Conservation (phyloP, 345 rosid species). For the Luvunga scandens region DNA sequence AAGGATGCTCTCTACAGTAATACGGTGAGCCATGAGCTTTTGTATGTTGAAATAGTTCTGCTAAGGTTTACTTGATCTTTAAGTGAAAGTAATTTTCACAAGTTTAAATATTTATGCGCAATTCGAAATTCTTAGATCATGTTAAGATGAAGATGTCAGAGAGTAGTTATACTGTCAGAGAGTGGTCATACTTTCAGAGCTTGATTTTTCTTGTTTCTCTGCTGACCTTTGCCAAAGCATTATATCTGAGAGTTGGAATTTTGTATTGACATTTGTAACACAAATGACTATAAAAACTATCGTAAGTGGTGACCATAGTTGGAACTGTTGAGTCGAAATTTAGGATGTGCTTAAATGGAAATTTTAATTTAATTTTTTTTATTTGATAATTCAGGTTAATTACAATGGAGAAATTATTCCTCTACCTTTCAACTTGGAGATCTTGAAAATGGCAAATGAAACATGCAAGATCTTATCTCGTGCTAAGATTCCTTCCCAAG, state of each 20-base stretch:
- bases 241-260: not conserved
- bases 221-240: not conserved
- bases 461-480: conserved; percentile 45
- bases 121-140: not conserved
- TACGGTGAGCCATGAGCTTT: conserved; percentile 44
- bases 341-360: conserved; percentile 6
- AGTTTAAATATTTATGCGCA: not conserved
- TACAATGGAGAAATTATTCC: conserved; percentile 61
- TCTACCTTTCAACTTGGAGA: conserved; percentile 80
- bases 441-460: conserved; percentile 83
- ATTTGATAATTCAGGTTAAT: conserved; percentile 41
- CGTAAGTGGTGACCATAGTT: not conserved
- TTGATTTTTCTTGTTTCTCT: not conserved
- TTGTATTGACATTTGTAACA: not conserved
- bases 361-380: not conserved
- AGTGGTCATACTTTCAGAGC: not conserved
- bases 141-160: not conserved
- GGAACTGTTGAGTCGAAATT: not conserved
- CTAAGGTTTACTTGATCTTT: not conserved
- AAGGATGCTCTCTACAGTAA: conserved; percentile 69
- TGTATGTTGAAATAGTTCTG: not conserved
- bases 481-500: conserved; percentile 79
- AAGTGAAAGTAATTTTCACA: not conserved
- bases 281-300: not conserved
- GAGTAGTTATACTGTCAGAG: not conserved